Percentiles rank a stretch among this genome's conserved stretches.
These are phyloP conservation scores for Lablab purpureus DNA, from an alignment of 306 rosid genomes.

Conservation along the genomic window DNA sequence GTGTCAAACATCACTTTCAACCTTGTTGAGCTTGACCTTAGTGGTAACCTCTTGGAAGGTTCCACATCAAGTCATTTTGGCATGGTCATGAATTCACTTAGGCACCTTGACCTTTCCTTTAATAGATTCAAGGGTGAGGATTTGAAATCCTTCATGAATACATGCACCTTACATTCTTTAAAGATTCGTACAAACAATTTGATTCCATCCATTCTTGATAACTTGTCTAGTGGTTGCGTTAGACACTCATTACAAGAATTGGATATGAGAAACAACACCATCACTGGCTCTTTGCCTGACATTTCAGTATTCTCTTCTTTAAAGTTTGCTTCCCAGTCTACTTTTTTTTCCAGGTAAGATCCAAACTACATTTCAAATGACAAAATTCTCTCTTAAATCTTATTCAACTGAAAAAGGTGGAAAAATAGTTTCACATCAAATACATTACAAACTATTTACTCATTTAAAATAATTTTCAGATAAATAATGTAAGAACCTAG, in stretches of 20 bases:
- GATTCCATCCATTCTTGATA: conserved; percentile 13
- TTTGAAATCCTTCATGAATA: background rate
- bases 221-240: conserved; percentile 36
- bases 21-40: conserved; percentile 40
- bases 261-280: background rate
- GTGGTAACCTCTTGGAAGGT: background rate
- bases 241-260: conserved; percentile 35
- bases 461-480: too few species aligned
- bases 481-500: too few species aligned
- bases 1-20: conserved; percentile 25
- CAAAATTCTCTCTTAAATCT: too few species aligned
- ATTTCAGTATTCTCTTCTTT: conserved; percentile 19
- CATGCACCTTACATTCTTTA: conserved; percentile 27
- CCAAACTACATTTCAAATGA: too few species aligned
- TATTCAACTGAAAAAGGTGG: too few species aligned
- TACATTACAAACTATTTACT: too few species aligned
- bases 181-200: fast-evolving
- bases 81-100: background rate
- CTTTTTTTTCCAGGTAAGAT: too few species aligned
- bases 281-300: background rate
- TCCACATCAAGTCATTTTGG: conserved; percentile 31
- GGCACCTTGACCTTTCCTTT: background rate
- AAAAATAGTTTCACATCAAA: too few species aligned
- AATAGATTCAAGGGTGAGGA: background rate
- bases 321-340: too few species aligned